Evolutionary conservation across 2,329 filamentous ascomycete genomes (phyloP).

Genomic region (Amesomyces nigricolor): DNA sequence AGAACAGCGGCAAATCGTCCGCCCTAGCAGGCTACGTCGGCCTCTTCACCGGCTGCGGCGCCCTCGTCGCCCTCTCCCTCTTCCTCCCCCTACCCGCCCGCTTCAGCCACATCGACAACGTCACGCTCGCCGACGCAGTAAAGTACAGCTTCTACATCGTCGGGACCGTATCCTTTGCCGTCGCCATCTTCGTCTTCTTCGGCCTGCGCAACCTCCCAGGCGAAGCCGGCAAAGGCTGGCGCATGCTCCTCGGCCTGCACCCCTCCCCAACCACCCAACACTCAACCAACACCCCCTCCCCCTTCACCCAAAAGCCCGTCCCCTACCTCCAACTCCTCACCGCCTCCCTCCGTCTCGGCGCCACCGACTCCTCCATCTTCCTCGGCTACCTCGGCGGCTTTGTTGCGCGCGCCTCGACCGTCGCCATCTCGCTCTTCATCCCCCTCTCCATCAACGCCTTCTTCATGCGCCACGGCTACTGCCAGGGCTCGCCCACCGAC

Average conservation of each 20-base stretch:
- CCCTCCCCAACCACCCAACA: constrained; percentile 10
- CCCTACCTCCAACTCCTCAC: constrained; percentile 57
- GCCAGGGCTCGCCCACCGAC: constrained; percentile 60
- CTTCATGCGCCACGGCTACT: constrained; percentile 76
- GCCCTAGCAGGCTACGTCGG: constrained; percentile 83
- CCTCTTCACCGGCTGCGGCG: constrained; percentile 86
- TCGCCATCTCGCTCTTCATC: constrained; percentile 91
- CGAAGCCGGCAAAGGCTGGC: constrained; percentile 73
- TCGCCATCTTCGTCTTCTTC: constrained; percentile 71
- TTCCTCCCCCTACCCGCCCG: constrained; percentile 84
- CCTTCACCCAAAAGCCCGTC: constrained; percentile 34
- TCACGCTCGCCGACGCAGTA: constrained; percentile 68
- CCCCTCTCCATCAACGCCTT: constrained; percentile 89
- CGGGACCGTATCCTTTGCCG: constrained; percentile 61
- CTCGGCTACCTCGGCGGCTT: constrained; percentile 91
- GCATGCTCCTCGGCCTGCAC: constrained; percentile 45
- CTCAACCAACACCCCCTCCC: constrained; percentile 12
- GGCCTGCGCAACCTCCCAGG: constrained; percentile 65
- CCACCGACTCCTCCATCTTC: constrained; percentile 70
- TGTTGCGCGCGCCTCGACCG: constrained; percentile 87
- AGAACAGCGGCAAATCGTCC: constrained; percentile 43
- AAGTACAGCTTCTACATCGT: constrained; percentile 86
- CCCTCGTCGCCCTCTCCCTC: constrained; percentile 71
- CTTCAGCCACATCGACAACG: constrained; percentile 66
- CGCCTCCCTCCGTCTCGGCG: constrained; percentile 62